Conservation (phyloP, 768 basidiomycete genomes). For the Podaxis sp. region DNA sequence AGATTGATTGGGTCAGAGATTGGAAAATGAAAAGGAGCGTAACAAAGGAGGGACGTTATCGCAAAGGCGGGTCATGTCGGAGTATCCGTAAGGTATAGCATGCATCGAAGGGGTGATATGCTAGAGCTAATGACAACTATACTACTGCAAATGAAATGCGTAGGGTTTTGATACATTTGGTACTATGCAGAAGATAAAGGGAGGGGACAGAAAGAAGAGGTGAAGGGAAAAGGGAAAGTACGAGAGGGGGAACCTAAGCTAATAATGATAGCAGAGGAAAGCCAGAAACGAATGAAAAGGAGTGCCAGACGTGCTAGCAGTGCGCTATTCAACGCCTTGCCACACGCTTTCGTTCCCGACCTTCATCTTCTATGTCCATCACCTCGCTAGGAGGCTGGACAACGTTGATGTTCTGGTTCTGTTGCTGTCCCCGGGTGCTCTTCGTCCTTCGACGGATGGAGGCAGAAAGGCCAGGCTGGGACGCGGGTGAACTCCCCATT, state of each 20-base stretch:
- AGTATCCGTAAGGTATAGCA: neutral
- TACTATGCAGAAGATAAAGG: neutral
- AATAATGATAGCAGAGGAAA: conserved; percentile 14
- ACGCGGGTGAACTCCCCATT: conserved; percentile 22
- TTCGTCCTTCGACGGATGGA: conserved; percentile 52
- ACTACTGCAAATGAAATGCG: conserved; percentile 14
- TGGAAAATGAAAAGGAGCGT: neutral
- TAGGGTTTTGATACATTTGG: conserved; percentile 12
- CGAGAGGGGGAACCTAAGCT: neutral
- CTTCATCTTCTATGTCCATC: conserved; percentile 80
- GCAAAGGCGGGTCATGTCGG: neutral
- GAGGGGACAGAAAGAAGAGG: neutral
- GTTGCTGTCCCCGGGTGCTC: conserved; percentile 39
- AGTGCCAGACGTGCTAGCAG: neutral
- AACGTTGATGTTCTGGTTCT: conserved; percentile 39
- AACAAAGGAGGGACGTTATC: conserved; percentile 3
- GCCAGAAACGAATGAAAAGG: neutral
- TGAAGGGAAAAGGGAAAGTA: neutral
- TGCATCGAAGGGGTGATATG: neutral
- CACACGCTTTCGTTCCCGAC: conserved; percentile 72
- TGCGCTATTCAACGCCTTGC: conserved; percentile 50
- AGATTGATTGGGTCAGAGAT: neutral
- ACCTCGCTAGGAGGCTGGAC: conserved; percentile 40
- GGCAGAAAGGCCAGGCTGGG: conserved; percentile 19
- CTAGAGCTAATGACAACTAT: conserved; percentile 8